A percentile compares a stretch with the other conserved stretches of the same genome.
phyloP scores from a whole-genome alignment of 805 yeast genomes.

The Spathaspora passalidarum region DNA sequence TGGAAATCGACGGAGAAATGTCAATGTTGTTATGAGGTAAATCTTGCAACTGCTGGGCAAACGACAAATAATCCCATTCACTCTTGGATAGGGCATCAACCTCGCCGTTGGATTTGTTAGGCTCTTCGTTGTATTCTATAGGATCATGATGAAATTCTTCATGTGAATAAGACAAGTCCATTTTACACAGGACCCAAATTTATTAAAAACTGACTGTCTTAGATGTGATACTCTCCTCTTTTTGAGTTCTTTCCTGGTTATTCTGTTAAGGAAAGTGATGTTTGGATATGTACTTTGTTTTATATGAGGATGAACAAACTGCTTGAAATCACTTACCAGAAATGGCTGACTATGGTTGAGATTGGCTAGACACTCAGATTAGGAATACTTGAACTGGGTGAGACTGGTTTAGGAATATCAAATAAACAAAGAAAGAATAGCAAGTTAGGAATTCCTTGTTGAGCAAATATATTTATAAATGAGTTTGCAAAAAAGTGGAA shows the following conservation, averaged over 20 bases:
- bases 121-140: background rate
- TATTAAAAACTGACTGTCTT: background rate
- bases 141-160: background rate
- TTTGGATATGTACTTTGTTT: conserved; percentile 1
- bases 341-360: background rate
- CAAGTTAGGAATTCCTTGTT: background rate
- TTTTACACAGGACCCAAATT: background rate
- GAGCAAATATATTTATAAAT: no score
- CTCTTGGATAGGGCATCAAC: background rate
- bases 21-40: background rate
- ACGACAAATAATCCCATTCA: conserved; percentile 1
- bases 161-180: background rate
- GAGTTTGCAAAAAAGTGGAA: background rate
- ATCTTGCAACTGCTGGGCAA: background rate
- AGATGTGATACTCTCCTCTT: background rate
- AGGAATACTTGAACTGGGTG: background rate
- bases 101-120: background rate
- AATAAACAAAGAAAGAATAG: background rate
- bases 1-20: conserved; percentile 7
- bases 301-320: background rate
- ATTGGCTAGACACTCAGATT: background rate
- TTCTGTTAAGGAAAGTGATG: background rate
- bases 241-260: background rate
- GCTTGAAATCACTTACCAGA: background rate
- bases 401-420: background rate